These are phyloP conservation scores for Dimocarpus longan DNA, from an alignment of 345 rosid species.

Conservation along the genomic window DNA sequence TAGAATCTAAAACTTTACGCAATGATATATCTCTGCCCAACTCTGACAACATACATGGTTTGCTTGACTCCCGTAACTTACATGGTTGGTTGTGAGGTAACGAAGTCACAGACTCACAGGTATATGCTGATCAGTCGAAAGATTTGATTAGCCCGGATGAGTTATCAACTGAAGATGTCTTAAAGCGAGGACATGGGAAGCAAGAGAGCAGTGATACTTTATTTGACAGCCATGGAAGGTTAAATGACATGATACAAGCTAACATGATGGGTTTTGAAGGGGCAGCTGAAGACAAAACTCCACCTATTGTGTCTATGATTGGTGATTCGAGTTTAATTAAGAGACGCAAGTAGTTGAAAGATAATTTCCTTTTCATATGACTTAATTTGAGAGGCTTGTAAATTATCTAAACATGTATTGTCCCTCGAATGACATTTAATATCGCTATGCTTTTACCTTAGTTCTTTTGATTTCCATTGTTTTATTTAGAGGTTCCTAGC, in stretches of 20 bases:
- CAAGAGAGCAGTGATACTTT: slow-evolving; percentile 5
- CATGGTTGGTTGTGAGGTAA: too few species aligned
- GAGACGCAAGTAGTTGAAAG: slow-evolving; percentile 33
- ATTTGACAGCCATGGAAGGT: slow-evolving; percentile 8
- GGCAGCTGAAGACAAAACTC: slow-evolving; percentile 21
- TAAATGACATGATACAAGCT: slow-evolving; percentile 40
- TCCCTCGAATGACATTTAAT: background rate
- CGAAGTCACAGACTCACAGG: slow-evolving; percentile 18
- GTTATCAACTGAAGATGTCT: slow-evolving; percentile 9
- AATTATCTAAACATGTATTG: background rate
- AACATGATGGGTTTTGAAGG: slow-evolving; percentile 32
- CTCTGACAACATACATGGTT: slow-evolving; percentile 28
- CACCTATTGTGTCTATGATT: background rate
- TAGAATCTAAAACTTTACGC: slow-evolving; percentile 25
- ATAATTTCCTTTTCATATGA: background rate
- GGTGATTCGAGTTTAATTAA: slow-evolving; percentile 33
- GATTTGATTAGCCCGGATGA: slow-evolving; percentile 36
- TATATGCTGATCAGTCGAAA: slow-evolving; percentile 32
- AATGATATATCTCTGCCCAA: slow-evolving; percentile 41
- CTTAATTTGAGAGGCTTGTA: background rate
- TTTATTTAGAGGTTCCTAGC: background rate
- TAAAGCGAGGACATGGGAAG: slow-evolving; percentile 12
- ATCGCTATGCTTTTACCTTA: background rate
- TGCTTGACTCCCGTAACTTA: slow-evolving; percentile 38
- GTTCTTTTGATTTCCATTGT: background rate